phyloP scores from a whole-genome alignment of 1,284 basidiomycete genomes.

The Sanghuangporus sanghuang region DNA sequence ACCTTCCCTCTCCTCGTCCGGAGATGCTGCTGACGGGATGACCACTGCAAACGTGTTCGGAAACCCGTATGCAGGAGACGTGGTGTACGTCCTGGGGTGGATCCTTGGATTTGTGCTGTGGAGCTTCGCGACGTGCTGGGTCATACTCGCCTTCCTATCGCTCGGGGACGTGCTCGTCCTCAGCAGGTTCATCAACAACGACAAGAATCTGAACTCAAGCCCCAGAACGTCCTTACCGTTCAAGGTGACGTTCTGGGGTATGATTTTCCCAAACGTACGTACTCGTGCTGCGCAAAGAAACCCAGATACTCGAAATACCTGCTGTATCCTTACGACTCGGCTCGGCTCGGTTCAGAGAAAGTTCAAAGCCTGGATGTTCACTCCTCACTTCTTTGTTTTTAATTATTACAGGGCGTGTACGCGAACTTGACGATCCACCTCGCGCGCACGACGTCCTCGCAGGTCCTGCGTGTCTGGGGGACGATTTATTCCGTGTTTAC shows the following conservation, averaged over 20 bases:
- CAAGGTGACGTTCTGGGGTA: conserved; percentile 38
- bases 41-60: conserved; percentile 33
- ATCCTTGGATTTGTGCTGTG: conserved; percentile 46
- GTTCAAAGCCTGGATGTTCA: too few species aligned
- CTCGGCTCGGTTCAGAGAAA: not conserved
- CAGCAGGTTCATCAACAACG: too few species aligned
- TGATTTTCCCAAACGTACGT: conserved; percentile 57
- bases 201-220: too few species aligned
- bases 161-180: conserved; percentile 29
- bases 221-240: not conserved
- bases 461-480: conserved; percentile 50
- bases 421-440: conserved; percentile 51
- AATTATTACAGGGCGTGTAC: conserved; percentile 49
- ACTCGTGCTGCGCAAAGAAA: not conserved
- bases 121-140: conserved; percentile 50
- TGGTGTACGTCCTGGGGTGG: conserved; percentile 37
- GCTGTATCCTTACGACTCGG: not conserved
- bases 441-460: conserved; percentile 39
- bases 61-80: conserved; percentile 29
- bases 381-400: not conserved
- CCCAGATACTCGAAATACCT: too few species aligned
- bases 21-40: conserved; percentile 21
- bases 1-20: conserved; percentile 15
- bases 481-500: conserved; percentile 48
- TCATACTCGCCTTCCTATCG: conserved; percentile 41